Percentiles rank a stretch among this genome's conserved stretches.
Conservation (phyloP, 352 stramenopile genomes). For the Pythium apleroticum region DNA sequence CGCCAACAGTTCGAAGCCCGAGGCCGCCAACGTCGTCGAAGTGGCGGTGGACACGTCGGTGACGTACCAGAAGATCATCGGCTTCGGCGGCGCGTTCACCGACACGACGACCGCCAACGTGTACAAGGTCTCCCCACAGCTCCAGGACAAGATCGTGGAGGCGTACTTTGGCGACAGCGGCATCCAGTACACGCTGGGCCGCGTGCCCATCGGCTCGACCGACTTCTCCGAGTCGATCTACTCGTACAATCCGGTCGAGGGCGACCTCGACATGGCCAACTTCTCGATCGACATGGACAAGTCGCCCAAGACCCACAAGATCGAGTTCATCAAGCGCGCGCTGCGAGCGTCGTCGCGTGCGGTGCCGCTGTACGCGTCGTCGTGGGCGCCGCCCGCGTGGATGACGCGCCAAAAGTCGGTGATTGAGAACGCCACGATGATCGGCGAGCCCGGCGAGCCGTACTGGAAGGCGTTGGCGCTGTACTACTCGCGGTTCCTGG, state of each 20-base stretch:
- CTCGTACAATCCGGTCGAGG: slow-evolving; percentile 79
- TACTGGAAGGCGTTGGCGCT: slow-evolving; percentile 74
- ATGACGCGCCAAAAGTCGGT: slow-evolving; percentile 76
- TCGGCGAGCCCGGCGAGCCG: slow-evolving; percentile 46
- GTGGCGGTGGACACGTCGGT: slow-evolving; percentile 37
- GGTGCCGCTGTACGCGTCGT: slow-evolving; percentile 68
- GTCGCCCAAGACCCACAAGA: slow-evolving; percentile 46
- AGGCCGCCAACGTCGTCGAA: slow-evolving; percentile 27
- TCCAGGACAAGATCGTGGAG: slow-evolving; percentile 72
- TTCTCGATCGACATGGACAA: slow-evolving; percentile 87
- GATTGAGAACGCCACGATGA: slow-evolving; percentile 42
- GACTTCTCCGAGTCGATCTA: slow-evolving; percentile 87
- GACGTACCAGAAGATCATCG: slow-evolving; percentile 78
- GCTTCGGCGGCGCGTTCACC: slow-evolving; percentile 90
- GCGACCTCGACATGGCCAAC: slow-evolving; percentile 68
- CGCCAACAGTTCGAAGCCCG: too few species aligned
- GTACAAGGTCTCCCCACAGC: slow-evolving; percentile 43
- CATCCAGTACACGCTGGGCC: slow-evolving; percentile 76
- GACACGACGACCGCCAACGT: slow-evolving; percentile 81
- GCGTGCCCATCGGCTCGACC: slow-evolving; percentile 78
- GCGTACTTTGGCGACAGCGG: slow-evolving; percentile 73
- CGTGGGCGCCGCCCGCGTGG: slow-evolving; percentile 81
- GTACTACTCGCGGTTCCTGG: slow-evolving; percentile 77
- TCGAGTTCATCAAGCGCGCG: slow-evolving; percentile 62
- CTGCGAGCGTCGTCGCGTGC: slow-evolving; percentile 35